Conservation (phyloP, 2,329 filamentous ascomycete genomes). For the Emergomyces pasteurianus region DNA sequence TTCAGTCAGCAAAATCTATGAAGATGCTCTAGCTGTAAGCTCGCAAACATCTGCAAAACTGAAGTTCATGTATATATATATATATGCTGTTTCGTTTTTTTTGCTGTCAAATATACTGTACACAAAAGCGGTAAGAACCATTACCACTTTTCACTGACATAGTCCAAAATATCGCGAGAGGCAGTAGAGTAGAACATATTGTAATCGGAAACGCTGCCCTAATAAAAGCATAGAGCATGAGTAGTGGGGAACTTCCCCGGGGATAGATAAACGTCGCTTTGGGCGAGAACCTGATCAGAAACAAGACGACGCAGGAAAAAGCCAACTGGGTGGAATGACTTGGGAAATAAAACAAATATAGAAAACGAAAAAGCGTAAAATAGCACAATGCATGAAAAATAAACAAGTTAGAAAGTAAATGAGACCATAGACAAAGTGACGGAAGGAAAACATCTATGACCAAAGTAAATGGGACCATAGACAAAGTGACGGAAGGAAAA, state of each 20-base stretch:
- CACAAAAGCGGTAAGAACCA: neutral
- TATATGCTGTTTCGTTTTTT: constrained; percentile 1
- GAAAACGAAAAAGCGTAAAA: neutral
- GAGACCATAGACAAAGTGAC: too few relatives aligned
- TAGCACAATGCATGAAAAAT: neutral
- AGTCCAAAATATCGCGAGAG: neutral
- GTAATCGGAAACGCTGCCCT: neutral
- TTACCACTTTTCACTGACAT: neutral
- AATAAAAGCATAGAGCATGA: neutral
- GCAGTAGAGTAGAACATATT: neutral
- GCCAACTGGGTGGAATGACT: neutral
- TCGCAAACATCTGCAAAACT: neutral
- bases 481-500: too few relatives aligned
- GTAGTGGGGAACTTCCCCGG: neutral
- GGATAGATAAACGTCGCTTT: neutral
- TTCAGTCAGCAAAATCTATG: neutral
- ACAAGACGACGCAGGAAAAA: neutral
- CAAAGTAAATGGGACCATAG: too few relatives aligned
- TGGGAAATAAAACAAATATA: neutral
- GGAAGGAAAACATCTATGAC: too few relatives aligned
- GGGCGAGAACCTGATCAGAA: neutral
- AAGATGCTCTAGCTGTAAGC: neutral
- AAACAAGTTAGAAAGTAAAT: neutral
- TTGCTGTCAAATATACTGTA: constrained; percentile 1
- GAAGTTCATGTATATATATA: neutral